phyloP scores from a whole-genome alignment of 805 yeast genomes.

The Kazachstania taianensis region DNA sequence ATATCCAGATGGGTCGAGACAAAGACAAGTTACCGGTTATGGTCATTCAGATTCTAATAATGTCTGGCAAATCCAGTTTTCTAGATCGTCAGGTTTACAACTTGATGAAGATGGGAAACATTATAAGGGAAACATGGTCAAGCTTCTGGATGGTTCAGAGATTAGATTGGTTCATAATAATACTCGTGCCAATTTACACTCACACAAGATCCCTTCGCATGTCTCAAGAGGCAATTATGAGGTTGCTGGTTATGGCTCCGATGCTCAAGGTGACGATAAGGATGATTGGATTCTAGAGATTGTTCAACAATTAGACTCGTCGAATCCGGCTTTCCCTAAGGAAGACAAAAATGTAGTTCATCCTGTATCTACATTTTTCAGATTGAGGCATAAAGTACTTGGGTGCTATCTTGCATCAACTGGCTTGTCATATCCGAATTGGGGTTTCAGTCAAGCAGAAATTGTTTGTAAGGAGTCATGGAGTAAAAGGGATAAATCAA shows the following conservation, averaged over 20 bases:
- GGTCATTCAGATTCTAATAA: constrained; percentile 67
- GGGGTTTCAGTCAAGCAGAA: constrained; percentile 99
- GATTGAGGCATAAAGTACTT: constrained; percentile 56
- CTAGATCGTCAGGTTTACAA: constrained; percentile 27
- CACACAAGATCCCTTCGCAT: constrained; percentile 60
- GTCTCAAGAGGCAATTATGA: constrained; percentile 45
- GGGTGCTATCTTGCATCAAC: constrained; percentile 83
- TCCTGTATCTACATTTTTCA: constrained; percentile 75
- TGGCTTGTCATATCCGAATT: constrained; percentile 73
- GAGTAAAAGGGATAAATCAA: constrained; percentile 62
- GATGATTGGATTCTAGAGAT: constrained; percentile 74
- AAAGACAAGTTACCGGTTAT: constrained; percentile 73
- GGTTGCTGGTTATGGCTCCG: constrained; percentile 66
- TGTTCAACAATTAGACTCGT: constrained; percentile 43
- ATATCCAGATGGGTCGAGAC: constrained; percentile 69
- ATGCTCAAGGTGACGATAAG: constrained; percentile 53
- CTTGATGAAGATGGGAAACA: constrained; percentile 25
- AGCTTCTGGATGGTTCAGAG: constrained; percentile 46
- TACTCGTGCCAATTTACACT: constrained; percentile 60
- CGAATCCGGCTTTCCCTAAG: constrained; percentile 17
- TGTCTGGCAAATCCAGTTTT: constrained; percentile 51
- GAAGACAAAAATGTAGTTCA: constrained; percentile 51
- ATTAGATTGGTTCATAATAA: constrained; percentile 53
- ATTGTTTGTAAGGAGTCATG: constrained; percentile 71
- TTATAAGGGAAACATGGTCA: constrained; percentile 11